Evolutionary conservation across 768 basidiomycete genomes (phyloP).

Genomic region (Pisolithus orientalis): DNA sequence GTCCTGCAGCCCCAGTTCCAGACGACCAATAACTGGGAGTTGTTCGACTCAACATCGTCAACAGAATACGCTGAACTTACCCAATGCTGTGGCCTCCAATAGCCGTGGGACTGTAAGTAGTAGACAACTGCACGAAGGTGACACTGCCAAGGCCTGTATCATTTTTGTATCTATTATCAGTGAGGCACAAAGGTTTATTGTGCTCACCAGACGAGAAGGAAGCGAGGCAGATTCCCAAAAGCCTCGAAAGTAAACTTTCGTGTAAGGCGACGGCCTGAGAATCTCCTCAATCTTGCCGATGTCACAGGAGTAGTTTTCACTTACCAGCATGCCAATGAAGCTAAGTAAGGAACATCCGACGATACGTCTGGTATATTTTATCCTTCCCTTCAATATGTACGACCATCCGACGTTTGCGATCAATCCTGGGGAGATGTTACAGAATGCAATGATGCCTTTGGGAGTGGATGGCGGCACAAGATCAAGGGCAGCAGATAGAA

Average conservation of each 20-base stretch:
- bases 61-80: slow-evolving; percentile 31
- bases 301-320: slow-evolving; percentile 19
- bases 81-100: slow-evolving; percentile 77
- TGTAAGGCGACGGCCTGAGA: slow-evolving; percentile 72
- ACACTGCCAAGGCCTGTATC: slow-evolving; percentile 83
- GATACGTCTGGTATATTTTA: slow-evolving; percentile 74
- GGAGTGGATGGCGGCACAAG: slow-evolving; percentile 88
- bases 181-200: not conserved
- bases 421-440: slow-evolving; percentile 88
- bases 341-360: slow-evolving; percentile 70
- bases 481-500: slow-evolving; percentile 92
- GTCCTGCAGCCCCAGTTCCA: slow-evolving; percentile 91
- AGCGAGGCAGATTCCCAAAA: slow-evolving; percentile 79
- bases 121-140: slow-evolving; percentile 91
- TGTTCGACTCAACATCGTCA: not conserved
- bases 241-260: slow-evolving; percentile 55
- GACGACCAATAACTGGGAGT: slow-evolving; percentile 75
- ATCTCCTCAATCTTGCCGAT: not conserved
- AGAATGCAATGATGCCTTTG: slow-evolving; percentile 91
- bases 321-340: slow-evolving; percentile 81
- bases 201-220: slow-evolving; percentile 76
- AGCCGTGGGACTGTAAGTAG: slow-evolving; percentile 64
- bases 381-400: slow-evolving; percentile 78
- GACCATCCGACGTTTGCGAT: slow-evolving; percentile 90
- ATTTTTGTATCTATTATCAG: slow-evolving; percentile 2